Conservation (phyloP, 257 asterid genomes). For the Solanum chilense region DNA sequence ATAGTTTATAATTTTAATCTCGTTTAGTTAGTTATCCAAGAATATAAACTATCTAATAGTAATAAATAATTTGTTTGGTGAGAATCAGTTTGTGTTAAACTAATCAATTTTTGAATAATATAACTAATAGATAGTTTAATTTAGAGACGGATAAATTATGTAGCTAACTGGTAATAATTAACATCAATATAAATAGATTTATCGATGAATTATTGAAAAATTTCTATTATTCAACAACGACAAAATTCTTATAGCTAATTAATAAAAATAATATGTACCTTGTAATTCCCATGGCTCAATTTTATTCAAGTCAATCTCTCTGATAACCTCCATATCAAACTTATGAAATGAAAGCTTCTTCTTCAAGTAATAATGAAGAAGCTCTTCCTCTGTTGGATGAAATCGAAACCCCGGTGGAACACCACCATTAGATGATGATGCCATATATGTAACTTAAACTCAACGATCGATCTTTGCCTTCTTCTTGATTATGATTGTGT, state of each 20-base stretch:
- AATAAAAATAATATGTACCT: constrained; percentile 26
- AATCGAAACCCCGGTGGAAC: constrained; percentile 93
- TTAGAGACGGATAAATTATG: too few species aligned
- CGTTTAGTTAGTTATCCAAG: too few species aligned
- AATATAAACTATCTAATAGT: too few species aligned
- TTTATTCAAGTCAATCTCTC: constrained; percentile 84
- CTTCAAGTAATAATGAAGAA: constrained; percentile 78
- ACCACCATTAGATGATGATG: constrained; percentile 47
- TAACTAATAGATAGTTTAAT: too few species aligned
- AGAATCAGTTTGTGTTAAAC: too few species aligned
- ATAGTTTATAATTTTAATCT: too few species aligned
- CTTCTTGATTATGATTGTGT: not conserved
- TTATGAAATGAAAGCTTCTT: constrained; percentile 73
- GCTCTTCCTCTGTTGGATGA: constrained; percentile 96
- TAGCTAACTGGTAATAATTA: too few species aligned
- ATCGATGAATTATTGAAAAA: too few species aligned
- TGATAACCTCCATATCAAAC: constrained; percentile 88
- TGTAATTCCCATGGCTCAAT: constrained; percentile 92
- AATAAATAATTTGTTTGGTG: too few species aligned
- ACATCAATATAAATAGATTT: too few species aligned
- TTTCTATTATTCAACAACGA: not conserved
- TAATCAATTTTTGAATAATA: too few species aligned
- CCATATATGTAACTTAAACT: constrained; percentile 1
- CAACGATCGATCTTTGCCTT: not conserved
- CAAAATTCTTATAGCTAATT: too few species aligned